Base-by-base conservation (phyloP, 1,284 basidiomycete species). In the Malassezia arunalokei region DNA sequence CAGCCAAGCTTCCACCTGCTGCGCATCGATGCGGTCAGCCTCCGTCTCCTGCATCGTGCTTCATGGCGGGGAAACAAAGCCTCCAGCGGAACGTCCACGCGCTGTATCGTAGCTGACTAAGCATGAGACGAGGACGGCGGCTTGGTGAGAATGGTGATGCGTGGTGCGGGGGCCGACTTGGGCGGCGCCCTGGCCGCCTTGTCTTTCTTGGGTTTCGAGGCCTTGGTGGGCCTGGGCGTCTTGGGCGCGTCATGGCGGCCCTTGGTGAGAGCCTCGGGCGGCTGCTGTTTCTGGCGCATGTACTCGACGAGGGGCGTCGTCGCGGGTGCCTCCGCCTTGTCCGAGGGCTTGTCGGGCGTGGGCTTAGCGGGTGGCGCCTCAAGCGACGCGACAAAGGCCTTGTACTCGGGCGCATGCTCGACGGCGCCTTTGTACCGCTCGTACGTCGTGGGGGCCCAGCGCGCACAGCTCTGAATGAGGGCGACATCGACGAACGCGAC, bases 221-320 rank as follows among this genome's bases (percentile, higher is more conserved):
- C 20, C 20, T 24, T 24, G 20, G 20, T 24, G 20, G 20, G 20
- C 20, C 4, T 24, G 20, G 20, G 20, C 20, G 20, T 24, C 20
- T 24, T 24, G 20, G 20, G 20, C 20, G 20, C 2, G 2, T 24
- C 20, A 2, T 24, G 20, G 20, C 20, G 20, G 20, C 4, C 5
- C 33, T 35, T 35, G 33, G 33, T 5, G 11, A 5, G 11, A 2
- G 33, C 33, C 33, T 35, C 15, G 33, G 33, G 5, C 11, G 11
- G 33, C 28, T 30, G n/a, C 28, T 41, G 14, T 15, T 33, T 15
- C 1, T 29, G 11, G 8, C 40, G 35, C 14, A 51, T 14, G 29
- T 17, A 51, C 33, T 51, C 43, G 32, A 51, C 40, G 9, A 51
- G 50, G 14, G 43, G 43, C 27, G 50, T 46, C 20, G 28, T 49